phyloP scores from a whole-genome alignment of 192 early-diverging fungal species.

The Podila epigama region DNA sequence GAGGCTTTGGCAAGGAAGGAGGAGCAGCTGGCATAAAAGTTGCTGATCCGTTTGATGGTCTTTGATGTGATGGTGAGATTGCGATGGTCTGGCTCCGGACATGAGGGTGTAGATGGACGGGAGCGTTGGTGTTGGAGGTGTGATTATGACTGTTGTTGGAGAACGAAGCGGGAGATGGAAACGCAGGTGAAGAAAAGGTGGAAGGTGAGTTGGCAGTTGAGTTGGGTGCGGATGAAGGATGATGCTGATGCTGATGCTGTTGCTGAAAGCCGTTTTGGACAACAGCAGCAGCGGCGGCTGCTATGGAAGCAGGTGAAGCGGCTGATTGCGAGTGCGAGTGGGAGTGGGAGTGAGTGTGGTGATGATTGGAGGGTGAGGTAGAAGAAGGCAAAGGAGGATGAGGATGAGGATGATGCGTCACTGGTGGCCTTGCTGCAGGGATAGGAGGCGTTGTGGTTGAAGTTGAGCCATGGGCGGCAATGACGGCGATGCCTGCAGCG shows the following conservation, averaged over 20 bases:
- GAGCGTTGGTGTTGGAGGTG: background rate
- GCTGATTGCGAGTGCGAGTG: conserved; percentile 1
- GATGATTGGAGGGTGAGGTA: background rate
- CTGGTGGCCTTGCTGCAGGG: conserved; percentile 20
- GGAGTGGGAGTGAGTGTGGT: too few relatives aligned
- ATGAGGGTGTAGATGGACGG: conserved; percentile 10
- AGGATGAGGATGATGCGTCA: background rate
- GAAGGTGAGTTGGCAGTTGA: conserved; percentile 27
- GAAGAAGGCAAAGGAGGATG: conserved; percentile 3
- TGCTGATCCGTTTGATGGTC: conserved; percentile 25
- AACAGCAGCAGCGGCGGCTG: background rate
- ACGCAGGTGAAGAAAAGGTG: conserved; percentile 5
- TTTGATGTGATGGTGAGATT: conserved; percentile 21
- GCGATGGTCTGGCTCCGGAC: conserved; percentile 39
- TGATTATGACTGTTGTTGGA: background rate
- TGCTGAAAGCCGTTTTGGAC: background rate
- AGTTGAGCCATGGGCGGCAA: conserved; percentile 10
- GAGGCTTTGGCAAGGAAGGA: background rate
- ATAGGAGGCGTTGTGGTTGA: conserved; percentile 15
- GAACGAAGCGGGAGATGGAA: background rate
- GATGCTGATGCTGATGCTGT: background rate
- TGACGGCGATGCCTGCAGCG: conserved; percentile 30
- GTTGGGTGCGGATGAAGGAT: background rate
- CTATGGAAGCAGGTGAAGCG: background rate
- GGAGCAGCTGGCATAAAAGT: conserved; percentile 26